Evolutionary conservation across 345 rosid species (phyloP).

Genomic region (Gossypioides kirkii): DNA sequence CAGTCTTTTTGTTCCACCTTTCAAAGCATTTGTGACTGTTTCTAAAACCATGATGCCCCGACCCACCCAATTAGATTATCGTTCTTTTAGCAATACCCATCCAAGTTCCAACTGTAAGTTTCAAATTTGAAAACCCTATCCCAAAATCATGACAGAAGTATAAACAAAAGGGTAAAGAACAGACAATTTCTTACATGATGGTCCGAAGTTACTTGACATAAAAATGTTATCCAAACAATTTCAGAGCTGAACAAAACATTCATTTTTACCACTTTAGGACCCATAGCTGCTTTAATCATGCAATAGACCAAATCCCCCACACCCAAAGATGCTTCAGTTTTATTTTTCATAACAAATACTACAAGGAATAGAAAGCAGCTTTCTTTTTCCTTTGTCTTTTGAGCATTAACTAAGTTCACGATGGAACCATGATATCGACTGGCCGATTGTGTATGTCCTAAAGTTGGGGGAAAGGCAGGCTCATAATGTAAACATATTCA

Average conservation of each 20-base stretch:
- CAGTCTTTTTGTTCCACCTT: not conserved
- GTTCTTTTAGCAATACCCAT: too few relatives aligned
- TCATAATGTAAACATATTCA: not conserved
- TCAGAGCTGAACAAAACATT: not conserved
- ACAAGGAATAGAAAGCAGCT: not conserved
- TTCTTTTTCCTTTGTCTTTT: not conserved
- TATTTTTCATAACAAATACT: not conserved
- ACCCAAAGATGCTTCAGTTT: not conserved
- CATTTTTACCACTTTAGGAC: not conserved
- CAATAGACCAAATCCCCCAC: too few relatives aligned
- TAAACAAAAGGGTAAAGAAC: not conserved
- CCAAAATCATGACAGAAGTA: too few relatives aligned
- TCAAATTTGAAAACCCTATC: too few relatives aligned
- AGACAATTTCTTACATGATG: not conserved
- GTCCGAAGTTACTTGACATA: not conserved
- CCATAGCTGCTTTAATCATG: not conserved
- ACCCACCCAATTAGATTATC: not conserved
- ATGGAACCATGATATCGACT: not conserved
- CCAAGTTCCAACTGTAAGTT: too few relatives aligned
- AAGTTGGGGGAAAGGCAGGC: not conserved
- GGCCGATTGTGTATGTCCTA: not conserved
- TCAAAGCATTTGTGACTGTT: not conserved
- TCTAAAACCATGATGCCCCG: not conserved
- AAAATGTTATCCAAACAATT: not conserved
- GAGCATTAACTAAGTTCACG: not conserved